Percentiles rank a stretch among this genome's conserved stretches.
Evolutionary conservation across 2,329 filamentous ascomycete species (phyloP).

Genomic region (Botrytis hyacinthi): DNA sequence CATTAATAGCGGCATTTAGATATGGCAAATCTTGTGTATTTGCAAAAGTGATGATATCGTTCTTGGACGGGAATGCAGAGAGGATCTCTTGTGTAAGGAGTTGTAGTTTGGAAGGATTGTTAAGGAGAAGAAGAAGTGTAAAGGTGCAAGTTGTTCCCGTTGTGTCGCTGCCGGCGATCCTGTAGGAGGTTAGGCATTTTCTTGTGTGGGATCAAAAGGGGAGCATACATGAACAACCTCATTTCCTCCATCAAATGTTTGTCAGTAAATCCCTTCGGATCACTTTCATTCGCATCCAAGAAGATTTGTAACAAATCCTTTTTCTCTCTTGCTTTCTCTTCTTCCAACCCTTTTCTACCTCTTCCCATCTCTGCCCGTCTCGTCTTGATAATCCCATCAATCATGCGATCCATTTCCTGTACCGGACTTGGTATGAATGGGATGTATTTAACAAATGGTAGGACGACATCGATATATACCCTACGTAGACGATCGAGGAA

Average conservation of each 20-base stretch:
- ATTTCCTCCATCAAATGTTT: constrained; percentile 23
- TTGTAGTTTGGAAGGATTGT: background rate
- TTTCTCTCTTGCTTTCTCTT: background rate
- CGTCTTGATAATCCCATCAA: background rate
- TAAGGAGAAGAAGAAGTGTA: constrained; percentile 6
- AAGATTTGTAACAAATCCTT: background rate
- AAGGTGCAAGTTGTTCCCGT: background rate
- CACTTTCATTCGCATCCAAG: background rate
- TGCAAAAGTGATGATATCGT: constrained; percentile 25
- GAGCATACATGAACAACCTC: constrained; percentile 26
- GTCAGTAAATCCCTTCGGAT: background rate
- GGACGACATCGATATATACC: background rate
- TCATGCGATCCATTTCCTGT: background rate
- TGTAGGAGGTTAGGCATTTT: background rate
- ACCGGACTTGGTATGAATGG: background rate
- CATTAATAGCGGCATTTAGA: constrained; percentile 29
- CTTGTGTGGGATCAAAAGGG: fast-evolving
- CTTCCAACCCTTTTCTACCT: background rate
- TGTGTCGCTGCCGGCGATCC: constrained; percentile 11
- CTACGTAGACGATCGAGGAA: background rate
- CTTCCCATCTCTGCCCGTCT: background rate
- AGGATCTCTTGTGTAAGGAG: constrained; percentile 38
- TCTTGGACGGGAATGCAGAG: constrained; percentile 23
- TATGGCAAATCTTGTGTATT: constrained; percentile 29
- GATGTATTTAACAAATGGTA: background rate